phyloP scores from a whole-genome alignment of 2,329 filamentous ascomycete species.

The Pezicula radicicola region DNA sequence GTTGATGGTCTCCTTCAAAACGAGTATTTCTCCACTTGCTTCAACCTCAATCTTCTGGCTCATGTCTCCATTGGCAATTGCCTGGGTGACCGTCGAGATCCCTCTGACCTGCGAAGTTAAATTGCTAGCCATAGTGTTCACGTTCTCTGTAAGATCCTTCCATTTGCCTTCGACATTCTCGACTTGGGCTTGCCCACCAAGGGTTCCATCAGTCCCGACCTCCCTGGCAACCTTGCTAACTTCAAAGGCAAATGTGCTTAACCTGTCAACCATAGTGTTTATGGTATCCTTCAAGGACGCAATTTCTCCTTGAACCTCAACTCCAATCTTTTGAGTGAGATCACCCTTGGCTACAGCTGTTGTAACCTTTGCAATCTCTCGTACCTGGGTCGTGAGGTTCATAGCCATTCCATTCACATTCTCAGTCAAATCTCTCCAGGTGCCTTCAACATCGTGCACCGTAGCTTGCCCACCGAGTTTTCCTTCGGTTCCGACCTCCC shows the following conservation, averaged over 20 bases:
- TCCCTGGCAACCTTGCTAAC: constrained; percentile 94
- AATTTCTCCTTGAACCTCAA: constrained; percentile 92
- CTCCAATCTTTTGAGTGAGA: constrained; percentile 91
- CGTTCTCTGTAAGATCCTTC: constrained; percentile 92
- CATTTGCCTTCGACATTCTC: constrained; percentile 96
- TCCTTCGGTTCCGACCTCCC: constrained; percentile 95
- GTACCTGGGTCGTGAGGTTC: constrained; percentile 95
- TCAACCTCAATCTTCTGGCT: constrained; percentile 94
- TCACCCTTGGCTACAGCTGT: constrained; percentile 94
- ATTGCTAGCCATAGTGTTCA: constrained; percentile 73
- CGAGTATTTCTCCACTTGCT: constrained; percentile 89
- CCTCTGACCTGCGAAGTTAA: constrained; percentile 75
- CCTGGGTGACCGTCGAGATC: constrained; percentile 91
- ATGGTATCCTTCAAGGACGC: constrained; percentile 94
- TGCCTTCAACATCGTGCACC: constrained; percentile 93
- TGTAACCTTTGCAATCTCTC: constrained; percentile 95
- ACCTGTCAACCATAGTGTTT: constrained; percentile 97
- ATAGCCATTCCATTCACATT: constrained; percentile 99
- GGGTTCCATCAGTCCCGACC: constrained; percentile 91
- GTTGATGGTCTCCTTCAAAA: constrained; percentile 94
- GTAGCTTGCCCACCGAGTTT: constrained; percentile 92
- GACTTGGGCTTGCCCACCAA: constrained; percentile 90
- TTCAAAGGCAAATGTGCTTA: constrained; percentile 93
- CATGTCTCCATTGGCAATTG: constrained; percentile 93
- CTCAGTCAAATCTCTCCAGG: constrained; percentile 93